These are phyloP conservation scores for Cajanus cajan DNA, from an alignment of 306 rosid genomes.

Conservation along the genomic window DNA sequence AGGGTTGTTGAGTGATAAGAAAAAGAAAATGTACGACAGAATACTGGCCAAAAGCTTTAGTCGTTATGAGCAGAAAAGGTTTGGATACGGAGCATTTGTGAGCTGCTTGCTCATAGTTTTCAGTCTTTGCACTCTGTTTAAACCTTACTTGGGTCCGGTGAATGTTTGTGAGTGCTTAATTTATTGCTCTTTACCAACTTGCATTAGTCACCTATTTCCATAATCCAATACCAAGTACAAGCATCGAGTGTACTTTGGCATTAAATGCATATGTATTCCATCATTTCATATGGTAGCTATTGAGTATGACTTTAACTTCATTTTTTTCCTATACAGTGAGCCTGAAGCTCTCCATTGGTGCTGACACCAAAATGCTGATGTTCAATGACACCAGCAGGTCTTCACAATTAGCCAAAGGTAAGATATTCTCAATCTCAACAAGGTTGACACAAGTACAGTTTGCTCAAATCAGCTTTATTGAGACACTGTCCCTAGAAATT, in stretches of 20 bases:
- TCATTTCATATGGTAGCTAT: not conserved
- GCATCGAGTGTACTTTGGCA: conserved; percentile 31
- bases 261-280: conserved; percentile 17
- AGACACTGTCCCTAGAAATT: not conserved
- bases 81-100: conserved; percentile 73
- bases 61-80: conserved; percentile 69
- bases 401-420: conserved; percentile 39
- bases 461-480: not conserved
- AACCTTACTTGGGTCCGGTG: conserved; percentile 62
- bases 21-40: conserved; percentile 53
- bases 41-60: conserved; percentile 81
- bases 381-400: conserved; percentile 43
- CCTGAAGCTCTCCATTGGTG: conserved; percentile 45
- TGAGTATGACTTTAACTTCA: not conserved
- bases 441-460: not conserved
- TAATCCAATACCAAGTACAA: not conserved
- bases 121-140: conserved; percentile 65
- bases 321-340: conserved; percentile 52
- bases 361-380: conserved; percentile 53
- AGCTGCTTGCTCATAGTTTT: conserved; percentile 54
- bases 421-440: conserved; percentile 1
- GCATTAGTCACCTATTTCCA: conserved; percentile 8
- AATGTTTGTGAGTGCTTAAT: conserved; percentile 57
- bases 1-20: not conserved
- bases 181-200: not conserved